A percentile compares a stretch with the other conserved stretches of the same genome.
phyloP scores from a whole-genome alignment of 2,329 filamentous ascomycete genomes.

The Tolypocladium endophyticum region DNA sequence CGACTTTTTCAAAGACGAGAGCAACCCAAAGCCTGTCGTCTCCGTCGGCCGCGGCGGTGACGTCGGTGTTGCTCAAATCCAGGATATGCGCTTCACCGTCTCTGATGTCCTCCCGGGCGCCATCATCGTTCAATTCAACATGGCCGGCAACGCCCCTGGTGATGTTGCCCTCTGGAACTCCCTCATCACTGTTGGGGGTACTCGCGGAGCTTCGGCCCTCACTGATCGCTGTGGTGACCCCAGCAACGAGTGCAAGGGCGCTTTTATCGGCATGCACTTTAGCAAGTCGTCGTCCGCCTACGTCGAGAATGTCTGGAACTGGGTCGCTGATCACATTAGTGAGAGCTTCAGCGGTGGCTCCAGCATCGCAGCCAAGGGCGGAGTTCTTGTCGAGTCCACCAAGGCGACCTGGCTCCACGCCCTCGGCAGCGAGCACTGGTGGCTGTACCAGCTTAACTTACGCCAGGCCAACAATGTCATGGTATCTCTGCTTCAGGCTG shows the following conservation, averaged over 20 bases:
- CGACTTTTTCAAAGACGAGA: constrained; percentile 27
- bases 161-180: constrained; percentile 41
- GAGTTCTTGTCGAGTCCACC: constrained; percentile 33
- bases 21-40: constrained; percentile 36
- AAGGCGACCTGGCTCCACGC: constrained; percentile 38
- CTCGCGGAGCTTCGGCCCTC: constrained; percentile 22
- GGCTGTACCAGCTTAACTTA: constrained; percentile 48
- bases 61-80: constrained; percentile 37
- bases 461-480: constrained; percentile 37
- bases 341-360: constrained; percentile 35
- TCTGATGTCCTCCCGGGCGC: constrained; percentile 29
- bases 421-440: constrained; percentile 43
- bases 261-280: constrained; percentile 39
- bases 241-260: constrained; percentile 31
- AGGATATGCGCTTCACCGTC: constrained; percentile 41
- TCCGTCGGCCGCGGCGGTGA: constrained; percentile 39
- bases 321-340: constrained; percentile 34
- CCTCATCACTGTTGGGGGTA: constrained; percentile 34
- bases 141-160: constrained; percentile 31
- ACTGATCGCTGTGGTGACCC: constrained; percentile 23
- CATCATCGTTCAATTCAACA: constrained; percentile 37
- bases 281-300: constrained; percentile 16
- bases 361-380: constrained; percentile 37
- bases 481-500: constrained; percentile 39
- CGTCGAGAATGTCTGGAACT: constrained; percentile 24